phyloP scores from a whole-genome alignment of 108 stramenopile species.

The Poteriospumella lacustris region DNA sequence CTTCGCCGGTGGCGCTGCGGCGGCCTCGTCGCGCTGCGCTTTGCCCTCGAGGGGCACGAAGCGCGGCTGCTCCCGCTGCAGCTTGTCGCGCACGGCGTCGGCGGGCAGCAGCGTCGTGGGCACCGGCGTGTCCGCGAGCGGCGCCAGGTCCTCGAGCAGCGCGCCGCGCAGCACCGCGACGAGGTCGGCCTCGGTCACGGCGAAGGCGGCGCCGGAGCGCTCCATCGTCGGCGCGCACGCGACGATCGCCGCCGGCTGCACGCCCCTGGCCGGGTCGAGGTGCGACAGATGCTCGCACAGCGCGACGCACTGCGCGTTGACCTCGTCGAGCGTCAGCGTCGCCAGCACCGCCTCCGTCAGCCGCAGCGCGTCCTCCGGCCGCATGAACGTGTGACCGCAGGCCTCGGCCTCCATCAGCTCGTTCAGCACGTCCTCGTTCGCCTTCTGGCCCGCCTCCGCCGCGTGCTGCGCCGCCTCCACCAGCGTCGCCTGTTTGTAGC shows the following conservation, averaged over 20 bases:
- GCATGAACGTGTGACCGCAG: conserved; percentile 94
- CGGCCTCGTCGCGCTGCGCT: background rate
- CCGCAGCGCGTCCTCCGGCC: conserved; percentile 76
- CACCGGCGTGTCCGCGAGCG: background rate
- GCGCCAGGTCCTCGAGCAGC: background rate
- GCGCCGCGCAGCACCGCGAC: conserved; percentile 28
- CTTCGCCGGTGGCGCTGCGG: no score
- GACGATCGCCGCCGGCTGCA: background rate
- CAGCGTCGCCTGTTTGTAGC: conserved; percentile 80
- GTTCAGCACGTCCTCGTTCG: conserved; percentile 81
- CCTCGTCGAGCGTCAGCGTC: conserved; percentile 81
- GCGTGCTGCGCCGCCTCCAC: conserved; percentile 87
- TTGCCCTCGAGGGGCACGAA: background rate
- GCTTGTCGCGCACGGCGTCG: background rate
- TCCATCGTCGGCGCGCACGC: background rate
- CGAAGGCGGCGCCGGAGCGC: background rate
- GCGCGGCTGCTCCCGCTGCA: background rate
- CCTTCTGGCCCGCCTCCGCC: conserved; percentile 82
- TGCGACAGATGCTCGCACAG: conserved; percentile 82
- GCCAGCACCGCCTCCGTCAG: conserved; percentile 76
- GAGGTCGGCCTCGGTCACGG: conserved; percentile 36
- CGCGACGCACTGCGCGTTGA: conserved; percentile 79
- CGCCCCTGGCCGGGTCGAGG: conserved; percentile 57
- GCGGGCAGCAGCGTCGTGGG: background rate
- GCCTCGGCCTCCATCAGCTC: conserved; percentile 93